These are phyloP conservation scores for Pestalotiopsis sp. DNA, from an alignment of 2,329 filamentous ascomycete genomes.

Conservation along the genomic window DNA sequence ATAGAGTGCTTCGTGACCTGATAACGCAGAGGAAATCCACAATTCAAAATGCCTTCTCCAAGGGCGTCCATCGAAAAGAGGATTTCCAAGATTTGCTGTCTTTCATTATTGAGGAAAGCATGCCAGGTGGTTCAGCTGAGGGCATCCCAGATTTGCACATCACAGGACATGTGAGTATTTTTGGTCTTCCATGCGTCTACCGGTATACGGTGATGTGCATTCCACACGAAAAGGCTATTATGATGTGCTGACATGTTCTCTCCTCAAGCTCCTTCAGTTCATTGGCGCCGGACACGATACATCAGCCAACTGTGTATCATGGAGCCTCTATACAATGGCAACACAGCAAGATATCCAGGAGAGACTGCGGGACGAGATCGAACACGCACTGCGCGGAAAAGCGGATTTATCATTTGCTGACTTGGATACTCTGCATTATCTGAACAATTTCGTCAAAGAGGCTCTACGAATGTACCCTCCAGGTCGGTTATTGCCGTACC, in stretches of 20 bases:
- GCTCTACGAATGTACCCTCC: constrained; percentile 38
- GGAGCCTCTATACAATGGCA: constrained; percentile 36
- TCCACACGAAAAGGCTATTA: neutral
- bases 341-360: constrained; percentile 34
- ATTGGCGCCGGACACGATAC: constrained; percentile 42
- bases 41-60: neutral
- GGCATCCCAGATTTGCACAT: constrained; percentile 32
- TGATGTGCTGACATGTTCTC: neutral
- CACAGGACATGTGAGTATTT: constrained; percentile 21
- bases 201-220: neutral
- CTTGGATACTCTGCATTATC: constrained; percentile 34
- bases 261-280: constrained; percentile 34
- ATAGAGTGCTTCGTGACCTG: constrained; percentile 6
- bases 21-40: neutral
- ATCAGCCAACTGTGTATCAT: constrained; percentile 36
- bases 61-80: neutral
- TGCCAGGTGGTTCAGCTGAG: constrained; percentile 19
- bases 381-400: neutral
- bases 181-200: neutral
- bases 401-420: constrained; percentile 13
- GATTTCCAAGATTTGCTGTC: constrained; percentile 18
- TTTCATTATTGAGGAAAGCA: constrained; percentile 20
- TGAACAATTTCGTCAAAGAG: constrained; percentile 42
- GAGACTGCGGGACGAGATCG: constrained; percentile 37
- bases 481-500: constrained; percentile 10